Base-by-base conservation (phyloP, 139 green algal species). In the Spirogloea muscicola region DNA sequence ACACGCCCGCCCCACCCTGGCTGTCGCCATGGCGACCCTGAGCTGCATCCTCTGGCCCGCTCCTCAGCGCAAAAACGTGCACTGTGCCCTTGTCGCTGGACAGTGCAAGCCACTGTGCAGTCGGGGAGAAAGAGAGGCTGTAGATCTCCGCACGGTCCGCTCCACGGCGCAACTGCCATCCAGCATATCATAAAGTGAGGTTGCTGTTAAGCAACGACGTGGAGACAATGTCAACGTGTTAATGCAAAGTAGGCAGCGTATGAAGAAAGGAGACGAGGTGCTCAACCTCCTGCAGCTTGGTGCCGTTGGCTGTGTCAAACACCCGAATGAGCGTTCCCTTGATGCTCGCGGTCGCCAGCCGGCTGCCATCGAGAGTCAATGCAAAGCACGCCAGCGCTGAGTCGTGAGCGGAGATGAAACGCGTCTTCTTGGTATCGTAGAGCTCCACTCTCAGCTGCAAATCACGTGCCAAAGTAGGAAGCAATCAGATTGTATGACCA, bases 311-410 rank as follows among this genome's bases (percentile, higher is more conserved):
- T 4, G 91, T 93, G 80, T 89, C 89, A 80, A 90, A 96, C 29
- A 98, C 84, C 4, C 94, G 80, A 3, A 97, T 77, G 13, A 97
- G 85, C 27, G 93, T 98, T 31, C 91, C 91, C 76, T 91, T 92
- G 49, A 94, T 89, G 33, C 85, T 93, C 21, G 91, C 90, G 0
- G 92, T 97, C 2, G 91, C 94, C 34, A 99, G 77, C 58, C 89
- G 86, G 68, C 89, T 91, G 63, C 93, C 94, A 49, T 96, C 87
- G 48, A 84, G 49, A 0, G 84, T 88, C 3, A 97, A 86, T 3
- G 86, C 60, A 16, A 98, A 74, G 70, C 82, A 89, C 1, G 84
- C 88, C 51, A 98, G 80, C 1, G 80, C 52, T 0, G 75, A 88
- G 69, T 89, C 90, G 83, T 99, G 94, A 21, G 94, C 92, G 16